Evolutionary conservation across 352 stramenopile genomes (phyloP).

Genomic region (Globisporangium megalacanthum): DNA sequence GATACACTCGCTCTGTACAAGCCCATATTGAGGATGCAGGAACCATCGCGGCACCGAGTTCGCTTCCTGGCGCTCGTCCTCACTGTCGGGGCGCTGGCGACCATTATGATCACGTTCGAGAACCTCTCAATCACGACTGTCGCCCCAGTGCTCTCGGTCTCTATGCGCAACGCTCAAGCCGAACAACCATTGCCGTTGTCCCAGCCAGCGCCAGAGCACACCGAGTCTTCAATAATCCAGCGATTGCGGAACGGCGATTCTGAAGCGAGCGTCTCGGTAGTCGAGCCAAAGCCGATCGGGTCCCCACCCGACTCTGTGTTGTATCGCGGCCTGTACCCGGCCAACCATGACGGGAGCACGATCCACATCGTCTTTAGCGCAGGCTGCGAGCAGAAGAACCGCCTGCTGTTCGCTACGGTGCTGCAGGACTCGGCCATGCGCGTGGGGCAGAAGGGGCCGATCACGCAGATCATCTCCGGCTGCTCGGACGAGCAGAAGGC

Average conservation of each 20-base stretch:
- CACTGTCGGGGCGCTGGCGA: neutral
- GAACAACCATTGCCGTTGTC: no score
- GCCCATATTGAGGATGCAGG: neutral
- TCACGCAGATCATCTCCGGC: constrained; percentile 25
- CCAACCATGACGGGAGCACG: constrained; percentile 8
- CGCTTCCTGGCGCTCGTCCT: neutral
- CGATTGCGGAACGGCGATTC: no score
- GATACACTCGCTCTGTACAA: neutral
- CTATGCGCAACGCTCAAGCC: neutral
- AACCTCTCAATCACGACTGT: neutral
- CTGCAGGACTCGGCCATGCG: constrained; percentile 19
- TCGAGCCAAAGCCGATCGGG: no score
- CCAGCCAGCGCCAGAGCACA: no score
- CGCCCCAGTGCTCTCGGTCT: neutral
- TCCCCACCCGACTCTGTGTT: no score
- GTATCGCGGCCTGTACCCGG: constrained; percentile 4
- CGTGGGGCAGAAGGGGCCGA: constrained; percentile 19
- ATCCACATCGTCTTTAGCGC: constrained; percentile 28
- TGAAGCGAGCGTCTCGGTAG: no score
- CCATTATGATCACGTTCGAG: neutral
- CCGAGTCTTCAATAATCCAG: no score
- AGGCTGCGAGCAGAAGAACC: constrained; percentile 18
- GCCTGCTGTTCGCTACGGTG: constrained; percentile 13
- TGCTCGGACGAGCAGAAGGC: constrained; percentile 13
- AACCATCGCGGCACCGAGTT: neutral